Evolutionary conservation across 805 yeast genomes (phyloP).

Genomic region (Lipomyces orientalis): DNA sequence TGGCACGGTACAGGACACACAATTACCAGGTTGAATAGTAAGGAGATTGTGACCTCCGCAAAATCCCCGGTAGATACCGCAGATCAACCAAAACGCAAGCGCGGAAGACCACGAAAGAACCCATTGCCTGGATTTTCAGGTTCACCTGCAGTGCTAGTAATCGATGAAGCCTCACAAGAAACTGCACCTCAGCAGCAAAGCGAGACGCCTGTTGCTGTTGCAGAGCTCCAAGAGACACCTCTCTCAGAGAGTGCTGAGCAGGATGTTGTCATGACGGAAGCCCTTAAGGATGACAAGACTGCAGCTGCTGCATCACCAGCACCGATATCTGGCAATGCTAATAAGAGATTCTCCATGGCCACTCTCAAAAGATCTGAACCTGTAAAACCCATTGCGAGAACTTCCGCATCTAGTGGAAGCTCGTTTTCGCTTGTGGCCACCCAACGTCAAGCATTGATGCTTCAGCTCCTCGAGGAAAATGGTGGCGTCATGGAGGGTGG

Average conservation of each 20-base stretch:
- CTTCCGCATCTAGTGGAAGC: constrained; percentile 1
- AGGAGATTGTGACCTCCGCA: background rate
- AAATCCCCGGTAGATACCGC: background rate
- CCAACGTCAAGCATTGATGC: constrained; percentile 52
- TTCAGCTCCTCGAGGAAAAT: constrained; percentile 51
- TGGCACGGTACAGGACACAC: constrained; percentile 14
- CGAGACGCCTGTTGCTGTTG: background rate
- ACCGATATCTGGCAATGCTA: background rate
- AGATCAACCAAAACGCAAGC: constrained; percentile 8
- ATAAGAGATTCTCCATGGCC: constrained; percentile 1
- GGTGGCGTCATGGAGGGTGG: constrained; percentile 57
- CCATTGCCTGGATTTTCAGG: background rate
- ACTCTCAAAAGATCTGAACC: constrained; percentile 1
- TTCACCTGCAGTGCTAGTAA: background rate
- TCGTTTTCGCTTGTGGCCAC: constrained; percentile 48
- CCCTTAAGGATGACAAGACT: background rate
- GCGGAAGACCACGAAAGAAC: constrained; percentile 39
- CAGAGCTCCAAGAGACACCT: background rate
- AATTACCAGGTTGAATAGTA: background rate
- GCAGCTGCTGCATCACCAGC: constrained; percentile 16
- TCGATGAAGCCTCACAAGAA: background rate
- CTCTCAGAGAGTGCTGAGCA: background rate
- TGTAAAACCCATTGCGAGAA: background rate
- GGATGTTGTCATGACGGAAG: background rate
- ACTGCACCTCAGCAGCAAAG: background rate